These are phyloP conservation scores for Neophaeococcomyces aloes DNA, from an alignment of 2,329 filamentous ascomycete species.

Conservation along the genomic window DNA sequence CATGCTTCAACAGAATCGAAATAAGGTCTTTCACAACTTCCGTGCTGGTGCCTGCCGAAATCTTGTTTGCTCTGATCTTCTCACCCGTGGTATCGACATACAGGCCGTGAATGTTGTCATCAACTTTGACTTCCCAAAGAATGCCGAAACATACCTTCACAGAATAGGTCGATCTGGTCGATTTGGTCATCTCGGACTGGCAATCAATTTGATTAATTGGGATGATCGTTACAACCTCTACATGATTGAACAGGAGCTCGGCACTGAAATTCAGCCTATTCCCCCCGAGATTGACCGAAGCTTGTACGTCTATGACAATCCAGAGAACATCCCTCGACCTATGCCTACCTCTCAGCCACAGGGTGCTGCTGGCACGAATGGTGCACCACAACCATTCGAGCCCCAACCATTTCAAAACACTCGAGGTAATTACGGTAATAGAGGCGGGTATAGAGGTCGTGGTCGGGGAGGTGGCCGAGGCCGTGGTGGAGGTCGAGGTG, in stretches of 20 bases:
- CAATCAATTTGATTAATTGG: slow-evolving; percentile 99
- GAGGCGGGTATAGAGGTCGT: slow-evolving; percentile 33
- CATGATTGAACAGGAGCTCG: slow-evolving; percentile 93
- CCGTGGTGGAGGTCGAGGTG: slow-evolving; percentile 24
- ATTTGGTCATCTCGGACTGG: slow-evolving; percentile 91
- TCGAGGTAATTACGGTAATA: slow-evolving; percentile 26
- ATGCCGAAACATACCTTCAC: slow-evolving; percentile 96
- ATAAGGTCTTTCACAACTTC: slow-evolving; percentile 99
- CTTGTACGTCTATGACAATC: slow-evolving; percentile 94
- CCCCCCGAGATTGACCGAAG: slow-evolving; percentile 91
- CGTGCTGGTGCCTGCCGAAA: slow-evolving; percentile 96
- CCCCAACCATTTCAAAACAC: slow-evolving; percentile 29
- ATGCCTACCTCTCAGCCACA: slow-evolving; percentile 26
- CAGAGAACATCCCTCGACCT: slow-evolving; percentile 85
- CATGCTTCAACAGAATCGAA: slow-evolving; percentile 93
- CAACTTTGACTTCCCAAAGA: slow-evolving; percentile 99
- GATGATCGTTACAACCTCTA: slow-evolving; percentile 98
- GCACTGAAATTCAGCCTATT: slow-evolving; percentile 96
- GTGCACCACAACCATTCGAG: slow-evolving; percentile 23
- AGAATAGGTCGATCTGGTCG: slow-evolving; percentile 95
- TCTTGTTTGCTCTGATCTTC: slow-evolving; percentile 90
- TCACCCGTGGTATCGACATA: slow-evolving; percentile 98
- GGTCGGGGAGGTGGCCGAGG: slow-evolving; percentile 36
- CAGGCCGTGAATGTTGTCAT: slow-evolving; percentile 99
- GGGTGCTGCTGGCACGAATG: slow-evolving; percentile 16